Evolutionary conservation across 495 filamentous ascomycete species (phyloP).

Genomic region (Lophiotrema nucula): DNA sequence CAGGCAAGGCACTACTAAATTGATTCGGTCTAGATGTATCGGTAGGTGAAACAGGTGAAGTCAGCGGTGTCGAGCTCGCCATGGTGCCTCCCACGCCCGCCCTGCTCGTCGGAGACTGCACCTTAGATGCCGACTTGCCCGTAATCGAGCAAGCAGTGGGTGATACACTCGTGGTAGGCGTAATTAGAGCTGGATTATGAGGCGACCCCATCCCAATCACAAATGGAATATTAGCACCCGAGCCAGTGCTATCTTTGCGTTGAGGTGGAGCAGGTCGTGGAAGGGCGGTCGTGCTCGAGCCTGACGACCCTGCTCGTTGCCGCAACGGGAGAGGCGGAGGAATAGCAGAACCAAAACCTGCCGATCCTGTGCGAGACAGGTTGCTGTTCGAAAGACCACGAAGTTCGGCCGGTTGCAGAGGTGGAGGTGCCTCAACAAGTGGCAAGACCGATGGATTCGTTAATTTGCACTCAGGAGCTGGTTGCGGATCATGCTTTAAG

Average conservation of each 20-base stretch:
- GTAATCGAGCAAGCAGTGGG: slow-evolving; percentile 21
- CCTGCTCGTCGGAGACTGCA: slow-evolving; percentile 2
- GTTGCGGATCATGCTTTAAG: neutral
- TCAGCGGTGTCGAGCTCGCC: slow-evolving; percentile 19
- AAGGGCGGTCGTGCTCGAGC: slow-evolving; percentile 3
- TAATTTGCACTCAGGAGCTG: neutral
- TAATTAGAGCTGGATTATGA: slow-evolving; percentile 31
- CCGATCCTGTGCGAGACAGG: neutral
- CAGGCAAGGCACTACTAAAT: slow-evolving; percentile 5
- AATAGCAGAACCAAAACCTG: slow-evolving; percentile 4
- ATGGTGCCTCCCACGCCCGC: slow-evolving; percentile 27
- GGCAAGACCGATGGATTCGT: neutral
- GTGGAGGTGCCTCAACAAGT: too few species aligned
- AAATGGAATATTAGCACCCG: slow-evolving; percentile 25
- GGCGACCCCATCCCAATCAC: slow-evolving; percentile 32
- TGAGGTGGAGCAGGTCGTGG: slow-evolving; percentile 3
- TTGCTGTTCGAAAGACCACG: neutral
- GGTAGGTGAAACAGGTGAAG: slow-evolving; percentile 6
- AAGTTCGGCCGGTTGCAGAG: too few species aligned
- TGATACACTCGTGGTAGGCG: slow-evolving; percentile 5
- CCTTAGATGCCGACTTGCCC: slow-evolving; percentile 11
- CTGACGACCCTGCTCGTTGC: slow-evolving; percentile 6
- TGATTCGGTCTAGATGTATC: slow-evolving; percentile 5
- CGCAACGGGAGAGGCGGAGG: slow-evolving; percentile 8
- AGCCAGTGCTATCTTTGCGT: slow-evolving; percentile 11